Evolutionary conservation across 2,329 filamentous ascomycete species (phyloP).

Genomic region (Tolypocladium nubicola): DNA sequence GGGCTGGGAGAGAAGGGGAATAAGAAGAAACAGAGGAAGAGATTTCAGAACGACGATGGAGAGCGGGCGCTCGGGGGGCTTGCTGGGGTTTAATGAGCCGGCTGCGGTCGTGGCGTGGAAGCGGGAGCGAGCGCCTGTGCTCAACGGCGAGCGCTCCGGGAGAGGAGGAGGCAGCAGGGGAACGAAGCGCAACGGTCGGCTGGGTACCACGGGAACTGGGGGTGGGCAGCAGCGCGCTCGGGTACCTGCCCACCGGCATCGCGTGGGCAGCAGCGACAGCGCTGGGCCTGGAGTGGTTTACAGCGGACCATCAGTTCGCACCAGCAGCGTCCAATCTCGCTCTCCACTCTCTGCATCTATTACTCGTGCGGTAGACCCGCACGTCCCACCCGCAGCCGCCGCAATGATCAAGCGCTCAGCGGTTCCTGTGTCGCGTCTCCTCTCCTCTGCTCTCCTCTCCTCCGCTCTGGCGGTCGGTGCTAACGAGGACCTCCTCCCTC

Average conservation of each 20-base stretch:
- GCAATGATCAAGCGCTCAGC: not conserved
- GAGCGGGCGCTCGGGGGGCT: slow-evolving; percentile 14
- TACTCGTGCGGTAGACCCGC: not conserved
- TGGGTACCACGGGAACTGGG: not conserved
- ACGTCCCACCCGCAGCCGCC: not conserved
- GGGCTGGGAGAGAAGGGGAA: slow-evolving; percentile 12
- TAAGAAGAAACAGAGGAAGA: slow-evolving; percentile 19
- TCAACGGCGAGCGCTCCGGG: not conserved
- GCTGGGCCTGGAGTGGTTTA: not conserved
- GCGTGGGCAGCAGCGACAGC: not conserved
- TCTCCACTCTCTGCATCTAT: not conserved
- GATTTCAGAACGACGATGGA: slow-evolving; percentile 17
- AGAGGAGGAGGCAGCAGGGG: not conserved
- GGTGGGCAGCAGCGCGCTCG: not conserved
- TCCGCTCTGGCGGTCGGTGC: not conserved
- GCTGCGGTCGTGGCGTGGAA: slow-evolving; percentile 12
- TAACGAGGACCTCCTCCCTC: not conserved
- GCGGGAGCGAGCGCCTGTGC: slow-evolving; percentile 4
- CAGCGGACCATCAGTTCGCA: not conserved
- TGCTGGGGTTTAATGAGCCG: slow-evolving; percentile 22
- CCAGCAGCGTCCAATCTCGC: not conserved
- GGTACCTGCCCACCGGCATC: not conserved
- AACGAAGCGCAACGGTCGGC: not conserved
- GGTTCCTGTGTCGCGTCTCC: no score
- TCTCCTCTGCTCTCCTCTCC: not conserved